Conservation (phyloP, 1,284 basidiomycete species). For the Ceratobasidium sp. region DNA sequence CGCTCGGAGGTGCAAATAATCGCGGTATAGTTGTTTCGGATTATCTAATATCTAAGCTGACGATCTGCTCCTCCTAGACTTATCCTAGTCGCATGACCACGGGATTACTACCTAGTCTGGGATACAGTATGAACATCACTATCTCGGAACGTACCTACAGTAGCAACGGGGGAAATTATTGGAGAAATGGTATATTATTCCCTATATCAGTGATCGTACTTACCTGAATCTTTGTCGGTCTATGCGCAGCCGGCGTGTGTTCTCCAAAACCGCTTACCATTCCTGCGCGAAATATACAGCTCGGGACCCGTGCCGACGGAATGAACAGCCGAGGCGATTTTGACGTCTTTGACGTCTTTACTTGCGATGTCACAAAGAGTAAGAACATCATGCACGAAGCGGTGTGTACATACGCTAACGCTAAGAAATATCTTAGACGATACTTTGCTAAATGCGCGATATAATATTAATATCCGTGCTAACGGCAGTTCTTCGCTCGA, state of each 20-base stretch:
- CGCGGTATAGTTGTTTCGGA: neutral
- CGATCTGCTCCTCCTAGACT: neutral
- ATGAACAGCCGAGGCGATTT: too few species aligned
- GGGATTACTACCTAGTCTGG: neutral
- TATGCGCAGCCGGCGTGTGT: neutral
- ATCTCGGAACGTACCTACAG: neutral
- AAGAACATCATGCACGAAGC: too few species aligned
- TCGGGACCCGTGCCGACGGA: neutral
- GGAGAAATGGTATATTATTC: neutral
- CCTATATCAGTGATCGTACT: too few species aligned
- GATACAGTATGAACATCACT: neutral
- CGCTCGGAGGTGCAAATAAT: neutral
- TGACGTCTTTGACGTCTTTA: constrained; percentile 5
- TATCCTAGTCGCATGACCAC: neutral
- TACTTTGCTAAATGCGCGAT: neutral
- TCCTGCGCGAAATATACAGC: neutral
- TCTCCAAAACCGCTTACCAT: neutral
- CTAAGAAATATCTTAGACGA: neutral
- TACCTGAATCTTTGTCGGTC: too few species aligned
- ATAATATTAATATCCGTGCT: neutral
- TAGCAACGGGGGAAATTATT: neutral
- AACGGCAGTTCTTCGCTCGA: neutral
- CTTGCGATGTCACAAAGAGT: neutral
- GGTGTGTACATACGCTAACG: too few species aligned
- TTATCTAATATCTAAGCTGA: neutral